Conservation (phyloP, 164 flowering plant genomes). For the Kalanchoe fedtschenkoi region DNA sequence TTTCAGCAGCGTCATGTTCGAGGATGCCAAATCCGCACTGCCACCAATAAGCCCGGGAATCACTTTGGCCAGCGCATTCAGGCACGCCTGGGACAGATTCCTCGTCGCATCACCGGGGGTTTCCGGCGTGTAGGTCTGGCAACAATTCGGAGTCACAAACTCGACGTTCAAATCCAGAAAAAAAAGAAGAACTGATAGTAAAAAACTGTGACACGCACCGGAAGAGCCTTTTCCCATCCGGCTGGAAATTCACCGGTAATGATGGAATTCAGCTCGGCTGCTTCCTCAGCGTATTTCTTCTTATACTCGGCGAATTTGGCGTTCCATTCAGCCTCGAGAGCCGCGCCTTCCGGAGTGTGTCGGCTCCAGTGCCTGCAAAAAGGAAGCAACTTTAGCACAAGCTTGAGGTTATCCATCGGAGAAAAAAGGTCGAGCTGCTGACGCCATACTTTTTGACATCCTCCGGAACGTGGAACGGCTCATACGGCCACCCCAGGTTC, state of each 20-base stretch:
- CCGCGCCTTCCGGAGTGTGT: constrained; percentile 64
- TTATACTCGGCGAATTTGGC: constrained; percentile 84
- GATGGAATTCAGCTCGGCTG: constrained; percentile 65
- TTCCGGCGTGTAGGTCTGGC: constrained; percentile 89
- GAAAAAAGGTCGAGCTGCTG: background rate
- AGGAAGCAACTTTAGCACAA: constrained; percentile 1
- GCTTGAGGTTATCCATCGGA: background rate
- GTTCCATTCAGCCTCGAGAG: constrained; percentile 92
- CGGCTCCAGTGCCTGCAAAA: constrained; percentile 64
- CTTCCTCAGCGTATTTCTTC: constrained; percentile 81
- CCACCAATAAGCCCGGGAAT: constrained; percentile 95
- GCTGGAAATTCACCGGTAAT: constrained; percentile 62
- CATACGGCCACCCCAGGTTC: constrained; percentile 93
- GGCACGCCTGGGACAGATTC: constrained; percentile 67
- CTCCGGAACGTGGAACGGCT: constrained; percentile 94
- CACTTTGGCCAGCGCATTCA: constrained; percentile 80
- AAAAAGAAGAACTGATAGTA: background rate
- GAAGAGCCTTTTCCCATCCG: constrained; percentile 97
- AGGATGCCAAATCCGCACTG: constrained; percentile 97
- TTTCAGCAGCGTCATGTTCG: constrained; percentile 93
- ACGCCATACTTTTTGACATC: constrained; percentile 65
- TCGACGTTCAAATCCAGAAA: background rate
- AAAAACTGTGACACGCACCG: constrained; percentile 37
- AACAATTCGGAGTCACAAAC: background rate
- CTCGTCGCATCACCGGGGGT: constrained; percentile 87